Conservation (phyloP, 139 green algal species). For the Desmodesmus armatus region DNA sequence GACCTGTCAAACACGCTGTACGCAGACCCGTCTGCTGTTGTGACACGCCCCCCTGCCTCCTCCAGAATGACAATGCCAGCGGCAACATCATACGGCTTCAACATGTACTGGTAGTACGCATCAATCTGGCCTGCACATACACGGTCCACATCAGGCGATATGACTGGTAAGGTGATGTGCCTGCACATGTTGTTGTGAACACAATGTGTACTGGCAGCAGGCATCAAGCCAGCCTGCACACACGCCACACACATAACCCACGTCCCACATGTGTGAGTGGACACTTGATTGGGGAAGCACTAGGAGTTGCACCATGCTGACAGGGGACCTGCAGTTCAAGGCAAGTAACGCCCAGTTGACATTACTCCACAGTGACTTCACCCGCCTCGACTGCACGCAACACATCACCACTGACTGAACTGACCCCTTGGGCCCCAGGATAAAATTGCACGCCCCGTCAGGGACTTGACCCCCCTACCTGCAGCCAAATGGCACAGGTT, state of each 20-base stretch:
- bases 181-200: background rate
- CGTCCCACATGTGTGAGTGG: background rate
- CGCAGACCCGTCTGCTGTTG: constrained; percentile 61
- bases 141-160: background rate
- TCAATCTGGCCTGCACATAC: constrained; percentile 58
- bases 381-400: background rate
- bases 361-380: background rate
- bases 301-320: background rate
- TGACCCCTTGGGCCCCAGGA: no score
- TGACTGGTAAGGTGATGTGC: background rate
- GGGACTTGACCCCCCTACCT: constrained; percentile 18
- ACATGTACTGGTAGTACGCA: constrained; percentile 65
- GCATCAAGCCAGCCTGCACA: background rate
- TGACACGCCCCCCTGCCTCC: constrained; percentile 65
- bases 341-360: background rate
- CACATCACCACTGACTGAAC: background rate
- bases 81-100: constrained; percentile 70
- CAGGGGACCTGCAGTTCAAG: background rate
- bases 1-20: constrained; percentile 72
- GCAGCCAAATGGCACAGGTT: constrained; percentile 63
- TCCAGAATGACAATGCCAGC: constrained; percentile 68
- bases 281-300: background rate
- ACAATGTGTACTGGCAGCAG: background rate
- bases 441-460: no score
- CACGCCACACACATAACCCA: background rate